Evolutionary conservation across 805 yeast species (phyloP), one percentile per base, ranked within the genome.

Genomic region (Limtongozyma cylindracea): DNA sequence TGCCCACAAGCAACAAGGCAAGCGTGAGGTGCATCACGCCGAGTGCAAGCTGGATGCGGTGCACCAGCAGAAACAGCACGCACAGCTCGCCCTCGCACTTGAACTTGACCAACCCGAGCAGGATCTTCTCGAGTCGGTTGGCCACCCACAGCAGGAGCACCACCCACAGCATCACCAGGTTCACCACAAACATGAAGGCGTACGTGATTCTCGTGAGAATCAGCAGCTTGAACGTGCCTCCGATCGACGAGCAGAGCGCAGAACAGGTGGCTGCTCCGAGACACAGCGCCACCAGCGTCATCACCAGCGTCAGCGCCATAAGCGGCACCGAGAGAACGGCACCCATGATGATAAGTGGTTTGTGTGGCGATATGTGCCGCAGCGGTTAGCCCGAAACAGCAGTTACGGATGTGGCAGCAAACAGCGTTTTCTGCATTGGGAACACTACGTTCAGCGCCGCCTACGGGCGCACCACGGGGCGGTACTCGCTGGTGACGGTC

Each of bases 11-110:
- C 19, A 73, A 35, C 3, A 49, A 43, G 1, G 88, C 91, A 25
- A 88, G 47, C 1, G 66, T 29, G 16, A 82, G 34, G 46, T 88
- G 98, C 26, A 78, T 44, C 24, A 67, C 22, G 3, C 92, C 96
- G 11, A 88, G 49, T 3, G 95, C 82, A 38, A 80, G 74, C 44
- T 78, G 78, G 34, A 88, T 53, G 25, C 96, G 51, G 40, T 88
- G 91, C n/a, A 88, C 95, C 4, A 91, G 82, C 10, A 78, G 76
- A 43, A 84, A 88, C 21, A 95, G 91, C 21, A 53, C 53, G 42
- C 93, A 80, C 33, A 73, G 71, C 12, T 64, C 62, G 9, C 88
- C 91, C 20, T 68, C 53, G 45, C 98, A 84, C 19, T 61, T 66
- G 29, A 56, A 56, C 33, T 68, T 69, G 35, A 74, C 61, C 26